Evolutionary conservation across 2,329 filamentous ascomycete species (phyloP), one percentile per base, ranked within the genome.

Genomic region (Fusarium luffae): DNA sequence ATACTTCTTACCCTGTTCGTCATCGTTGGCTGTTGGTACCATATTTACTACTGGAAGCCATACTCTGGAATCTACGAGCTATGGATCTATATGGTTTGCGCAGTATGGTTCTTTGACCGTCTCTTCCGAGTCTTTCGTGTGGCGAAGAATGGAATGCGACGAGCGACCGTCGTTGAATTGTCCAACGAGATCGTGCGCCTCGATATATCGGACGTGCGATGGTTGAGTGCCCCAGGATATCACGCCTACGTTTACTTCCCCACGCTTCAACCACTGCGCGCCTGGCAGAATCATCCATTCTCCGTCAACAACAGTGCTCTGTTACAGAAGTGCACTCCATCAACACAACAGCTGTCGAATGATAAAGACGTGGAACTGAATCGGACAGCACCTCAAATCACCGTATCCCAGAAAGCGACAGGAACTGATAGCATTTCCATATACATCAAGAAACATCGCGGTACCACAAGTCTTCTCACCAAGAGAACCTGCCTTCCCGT

Each of bases 401-500:
- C 34, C 10, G 10, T 37, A 37, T n/a, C 18, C 3, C 34, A 37
- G 18, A 37, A n/a, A n/a, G 3, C 34, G 1, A n/a, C 34, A n/a
- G 34, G 34, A 37, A 37, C 18, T 4, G 18, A 37, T 4, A n/a
- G 34, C 0, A 37, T 37, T 0, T n/a, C 34, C 0, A n/a, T n/a
- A 0, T 37, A 37, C 2, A n/a, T 37, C 10, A 37, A 37, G 18
- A 37, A n/a, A 12, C 34, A 37, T 18, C 18, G 5, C 0, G 34
- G 34, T 2, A 37, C 34, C 1, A 37, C 34, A n/a, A n/a, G 34
- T 37, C 34, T 37, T 2, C 34, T 37, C 10, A n/a, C 5, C 0
- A 0, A 12, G 7, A 3, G 34, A n/a, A 0, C 2, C 18, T 4
- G 4, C 18, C 18, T 37, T 37, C 34, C 34, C 3, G 18, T 37